phyloP scores from a whole-genome alignment of 139 green algal species.

The Coelastrella sp. region DNA sequence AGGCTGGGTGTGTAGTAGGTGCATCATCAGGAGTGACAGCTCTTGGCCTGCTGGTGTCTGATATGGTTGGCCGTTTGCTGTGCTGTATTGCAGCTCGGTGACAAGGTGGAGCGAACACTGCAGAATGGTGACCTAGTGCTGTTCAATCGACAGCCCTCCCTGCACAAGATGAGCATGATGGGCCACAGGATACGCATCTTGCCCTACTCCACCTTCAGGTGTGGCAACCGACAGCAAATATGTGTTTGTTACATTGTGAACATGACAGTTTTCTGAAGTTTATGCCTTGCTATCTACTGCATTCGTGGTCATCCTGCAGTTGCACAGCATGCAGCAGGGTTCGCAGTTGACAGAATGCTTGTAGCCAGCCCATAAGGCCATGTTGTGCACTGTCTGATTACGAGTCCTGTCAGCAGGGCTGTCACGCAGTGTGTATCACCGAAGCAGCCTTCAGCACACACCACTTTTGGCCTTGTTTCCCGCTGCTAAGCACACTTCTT shows the following conservation, averaged over 20 bases:
- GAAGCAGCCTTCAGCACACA: neutral
- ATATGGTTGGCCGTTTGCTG: neutral
- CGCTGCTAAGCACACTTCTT: neutral
- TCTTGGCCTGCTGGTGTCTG: neutral
- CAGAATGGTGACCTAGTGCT: conserved; percentile 96
- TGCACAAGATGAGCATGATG: conserved; percentile 99
- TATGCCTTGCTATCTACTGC: too few relatives aligned
- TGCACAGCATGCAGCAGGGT: too few relatives aligned
- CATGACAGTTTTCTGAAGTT: too few relatives aligned
- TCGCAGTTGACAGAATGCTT: too few relatives aligned
- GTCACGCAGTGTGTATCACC: too few relatives aligned
- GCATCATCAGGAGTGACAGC: too few relatives aligned
- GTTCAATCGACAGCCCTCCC: conserved; percentile 99
- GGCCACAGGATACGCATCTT: conserved; percentile 86
- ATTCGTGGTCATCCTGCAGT: too few relatives aligned
- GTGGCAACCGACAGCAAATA: neutral
- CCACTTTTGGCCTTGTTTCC: neutral
- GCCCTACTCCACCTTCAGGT: conserved; percentile 88
- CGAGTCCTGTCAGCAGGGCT: too few relatives aligned
- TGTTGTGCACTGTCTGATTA: too few relatives aligned
- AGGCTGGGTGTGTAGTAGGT: too few relatives aligned
- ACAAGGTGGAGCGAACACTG: conserved; percentile 95
- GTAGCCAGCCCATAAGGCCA: too few relatives aligned
- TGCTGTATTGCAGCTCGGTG: conserved; percentile 30
- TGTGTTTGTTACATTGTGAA: neutral